These are phyloP conservation scores for Penicillium pancosmium DNA, from an alignment of 495 filamentous ascomycete genomes.

Conservation along the genomic window DNA sequence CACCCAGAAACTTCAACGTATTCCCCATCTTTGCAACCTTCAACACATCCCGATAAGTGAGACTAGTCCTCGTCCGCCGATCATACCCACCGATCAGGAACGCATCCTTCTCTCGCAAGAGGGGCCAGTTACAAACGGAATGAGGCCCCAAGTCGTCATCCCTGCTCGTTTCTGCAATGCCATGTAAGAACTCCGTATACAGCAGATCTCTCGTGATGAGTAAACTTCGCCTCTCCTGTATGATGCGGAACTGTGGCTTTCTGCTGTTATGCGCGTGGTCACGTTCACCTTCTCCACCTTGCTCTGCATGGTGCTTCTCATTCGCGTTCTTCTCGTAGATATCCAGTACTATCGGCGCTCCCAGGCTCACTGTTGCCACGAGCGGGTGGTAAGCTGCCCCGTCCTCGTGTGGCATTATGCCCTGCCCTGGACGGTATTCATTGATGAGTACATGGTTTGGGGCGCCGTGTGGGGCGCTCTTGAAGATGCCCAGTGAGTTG, in stretches of 20 bases:
- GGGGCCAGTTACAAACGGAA: conserved; percentile 80
- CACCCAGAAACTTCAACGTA: conserved; percentile 62
- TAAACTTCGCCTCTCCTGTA: conserved; percentile 86
- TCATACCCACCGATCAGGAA: conserved; percentile 61
- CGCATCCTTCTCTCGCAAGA: conserved; percentile 63
- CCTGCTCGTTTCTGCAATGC: conserved; percentile 63
- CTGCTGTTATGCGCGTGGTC: not conserved
- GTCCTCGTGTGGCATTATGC: conserved; percentile 97
- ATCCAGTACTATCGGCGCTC: conserved; percentile 75
- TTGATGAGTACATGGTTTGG: conserved; percentile 96
- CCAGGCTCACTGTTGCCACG: conserved; percentile 88
- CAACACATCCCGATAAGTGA: conserved; percentile 92
- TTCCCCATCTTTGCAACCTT: conserved; percentile 78
- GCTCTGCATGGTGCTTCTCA: not conserved
- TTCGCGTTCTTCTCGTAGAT: conserved; percentile 60
- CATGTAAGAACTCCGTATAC: conserved; percentile 76
- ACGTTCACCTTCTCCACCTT: not conserved
- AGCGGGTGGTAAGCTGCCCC: conserved; percentile 83
- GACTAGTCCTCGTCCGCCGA: conserved; percentile 68
- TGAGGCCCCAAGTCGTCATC: conserved; percentile 63
- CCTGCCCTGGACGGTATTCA: conserved; percentile 84
- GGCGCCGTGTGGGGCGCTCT: conserved; percentile 65
- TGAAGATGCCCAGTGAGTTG: conserved; percentile 62
- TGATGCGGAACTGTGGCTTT: conserved; percentile 62
- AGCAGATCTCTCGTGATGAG: conserved; percentile 69